These are phyloP conservation scores for Lipomyces chichibuensis DNA, from an alignment of 805 yeast species.

Conservation along the genomic window DNA sequence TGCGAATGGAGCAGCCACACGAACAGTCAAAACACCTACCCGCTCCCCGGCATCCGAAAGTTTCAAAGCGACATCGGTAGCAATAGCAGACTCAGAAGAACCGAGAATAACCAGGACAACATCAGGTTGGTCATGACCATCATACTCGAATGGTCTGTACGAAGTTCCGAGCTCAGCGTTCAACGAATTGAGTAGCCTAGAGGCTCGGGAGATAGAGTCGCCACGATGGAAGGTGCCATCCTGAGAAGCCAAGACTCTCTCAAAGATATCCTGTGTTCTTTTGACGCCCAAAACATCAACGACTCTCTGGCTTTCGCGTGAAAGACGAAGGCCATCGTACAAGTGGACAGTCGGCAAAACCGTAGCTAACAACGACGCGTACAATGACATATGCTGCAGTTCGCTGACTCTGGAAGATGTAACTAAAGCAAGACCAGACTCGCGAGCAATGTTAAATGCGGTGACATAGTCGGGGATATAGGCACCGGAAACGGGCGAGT, in stretches of 20 bases:
- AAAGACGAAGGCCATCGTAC: slow-evolving; percentile 76
- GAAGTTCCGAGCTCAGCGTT: slow-evolving; percentile 59
- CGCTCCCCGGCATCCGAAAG: slow-evolving; percentile 45
- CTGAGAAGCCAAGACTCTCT: slow-evolving; percentile 17
- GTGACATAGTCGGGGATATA: slow-evolving; percentile 66
- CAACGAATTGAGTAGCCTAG: slow-evolving; percentile 50
- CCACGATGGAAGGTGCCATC: slow-evolving; percentile 23
- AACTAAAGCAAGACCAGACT: slow-evolving; percentile 66
- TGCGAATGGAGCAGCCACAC: slow-evolving; percentile 83
- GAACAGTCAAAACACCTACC: slow-evolving; percentile 69
- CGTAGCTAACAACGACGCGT: slow-evolving; percentile 61
- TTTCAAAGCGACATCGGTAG: slow-evolving; percentile 51
- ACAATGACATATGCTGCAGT: slow-evolving; percentile 66
- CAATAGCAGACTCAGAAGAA: slow-evolving; percentile 62
- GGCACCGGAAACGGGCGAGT: slow-evolving; percentile 54
- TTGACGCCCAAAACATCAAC: slow-evolving; percentile 46
- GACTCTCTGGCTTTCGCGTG: slow-evolving; percentile 51
- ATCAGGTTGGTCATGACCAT: slow-evolving; percentile 63
- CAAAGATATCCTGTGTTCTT: slow-evolving; percentile 34
- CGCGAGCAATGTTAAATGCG: slow-evolving; percentile 64
- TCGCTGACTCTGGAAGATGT: slow-evolving; percentile 66
- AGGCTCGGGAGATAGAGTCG: slow-evolving; percentile 32
- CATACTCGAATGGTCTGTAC: slow-evolving; percentile 68
- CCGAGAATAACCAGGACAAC: slow-evolving; percentile 85
- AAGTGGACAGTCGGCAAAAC: slow-evolving; percentile 66